Base-by-base conservation (phyloP, 179 eudicot species). In the Beta macrorhiza region DNA sequence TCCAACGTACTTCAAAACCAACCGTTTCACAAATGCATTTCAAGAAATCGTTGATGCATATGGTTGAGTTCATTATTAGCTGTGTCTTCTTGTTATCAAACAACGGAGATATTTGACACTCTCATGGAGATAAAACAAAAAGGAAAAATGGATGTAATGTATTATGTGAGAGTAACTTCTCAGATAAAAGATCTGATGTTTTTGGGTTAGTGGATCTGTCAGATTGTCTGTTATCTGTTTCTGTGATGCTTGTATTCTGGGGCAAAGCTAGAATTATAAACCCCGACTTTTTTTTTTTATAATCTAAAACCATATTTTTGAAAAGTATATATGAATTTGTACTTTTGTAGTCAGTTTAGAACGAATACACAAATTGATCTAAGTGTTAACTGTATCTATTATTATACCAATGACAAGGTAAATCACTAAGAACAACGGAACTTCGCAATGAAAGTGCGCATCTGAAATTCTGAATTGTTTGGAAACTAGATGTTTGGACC, bases 41-140 rank as follows among this genome's bases (percentile, higher is more conserved):
- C 99, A 93, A 84, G 99, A 95, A 91, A 95, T 95, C 77, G 93
- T 93, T 80, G 99, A 96, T 89, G 98, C 99, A 29, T 96, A 96
- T 86, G 99, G 99, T 98, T 96, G 86, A 87, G 90, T 83, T 83
- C 55, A 68, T 79, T 29, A 20, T 15, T 84, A 62, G 47, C 76
- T 58, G 61, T 76, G n/a, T 57, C 63, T 17, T 70, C 74, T 70
- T 19, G 29, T 70, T 70, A 47, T 70, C 74, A 53, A 69, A 62
- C 37, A 15, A 67, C 17, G 29, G 13, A 32, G 17, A 65, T 32
- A 32, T 32, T 25, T 25, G 25, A 25, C 25, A 25, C 25, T 25
- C 37, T 45, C 44, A 14, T 29, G 20, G 57, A n/a, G 56, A 14
- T 22, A 55, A 42, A 9, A 2, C 7, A 44, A 58, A 75, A 29